Base-by-base conservation (phyloP, 495 filamentous ascomycete species). In the Penicillium salamii region DNA sequence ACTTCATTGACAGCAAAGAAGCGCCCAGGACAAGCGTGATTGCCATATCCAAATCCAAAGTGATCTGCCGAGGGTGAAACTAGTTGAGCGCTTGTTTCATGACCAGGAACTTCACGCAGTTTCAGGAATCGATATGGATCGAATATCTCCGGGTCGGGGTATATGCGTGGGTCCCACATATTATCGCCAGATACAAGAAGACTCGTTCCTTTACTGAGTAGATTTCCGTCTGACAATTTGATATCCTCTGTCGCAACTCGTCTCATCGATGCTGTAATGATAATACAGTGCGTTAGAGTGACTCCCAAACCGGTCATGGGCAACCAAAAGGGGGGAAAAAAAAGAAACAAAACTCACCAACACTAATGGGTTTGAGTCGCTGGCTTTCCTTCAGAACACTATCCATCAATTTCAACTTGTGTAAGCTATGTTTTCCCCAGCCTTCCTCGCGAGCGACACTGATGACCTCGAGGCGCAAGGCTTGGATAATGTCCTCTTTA, bases 1-100 rank as follows among this genome's bases (percentile, higher is more conserved):
- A 79, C 62, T 50, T 78, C 67, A 3, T 66, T 67, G 2, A 64
- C 60, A 0, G 78, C 79, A 44, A 83, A 82, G 59, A 79, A 82
- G 12, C 81, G 59, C 0, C 81, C 81, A 0, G 79, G 79, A 54
- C 79, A 83, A 1, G 60, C 59, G 18, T 65, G 53, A 5, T 63
- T 68, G n/a, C 80, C 80, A 12, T 70, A 51, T 2, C 80, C 80
- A 49, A 82, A 83, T 43, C 69, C 67, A 33, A 81, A 50, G 43
- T 71, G 65, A 3, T 69, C 57, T 7, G 70, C 61, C 1, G 65
- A 57, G 8, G 78, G 73, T 24, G 69, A 63, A 7, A 70, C 67
- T 50, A 75, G 79, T 20, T 78, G 70, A 37, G 69, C 55, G 7
- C 51, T 53, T 12, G 68, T 66, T 5, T 57, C 55, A 18, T 62